A percentile compares a stretch with the other conserved stretches of the same genome.
Conservation (phyloP, 805 yeast genomes). For the Ogataea ramenticola region DNA sequence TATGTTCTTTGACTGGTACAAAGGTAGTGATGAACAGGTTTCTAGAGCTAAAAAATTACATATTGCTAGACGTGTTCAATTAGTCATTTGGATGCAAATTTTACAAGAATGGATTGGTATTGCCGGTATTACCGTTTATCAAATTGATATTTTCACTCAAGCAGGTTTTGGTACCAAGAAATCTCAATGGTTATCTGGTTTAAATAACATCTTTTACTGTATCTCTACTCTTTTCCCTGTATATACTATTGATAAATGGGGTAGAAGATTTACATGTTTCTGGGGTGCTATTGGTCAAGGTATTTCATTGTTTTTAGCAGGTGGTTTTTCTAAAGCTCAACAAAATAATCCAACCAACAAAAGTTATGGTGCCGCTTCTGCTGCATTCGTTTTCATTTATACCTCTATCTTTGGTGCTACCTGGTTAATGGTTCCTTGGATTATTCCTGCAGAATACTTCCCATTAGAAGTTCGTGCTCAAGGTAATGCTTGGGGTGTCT, state of each 20-base stretch:
- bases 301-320: constrained; percentile 37
- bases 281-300: constrained; percentile 28
- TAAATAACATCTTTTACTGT: constrained; percentile 13
- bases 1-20: constrained; percentile 14
- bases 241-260: constrained; percentile 28
- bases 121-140: constrained; percentile 29
- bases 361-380: constrained; percentile 25
- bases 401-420: constrained; percentile 27
- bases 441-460: constrained; percentile 17
- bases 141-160: constrained; percentile 33
- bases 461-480: constrained; percentile 20
- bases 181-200: constrained; percentile 19
- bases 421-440: constrained; percentile 18
- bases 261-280: constrained; percentile 38
- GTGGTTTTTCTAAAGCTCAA: constrained; percentile 22
- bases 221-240: constrained; percentile 22
- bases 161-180: constrained; percentile 22
- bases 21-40: constrained; percentile 16
- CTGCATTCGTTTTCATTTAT: constrained; percentile 29
- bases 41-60: constrained; percentile 16
- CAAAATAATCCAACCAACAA: constrained; percentile 18
- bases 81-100: constrained; percentile 28
- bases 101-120: constrained; percentile 37
- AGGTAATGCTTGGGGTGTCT: constrained; percentile 21
- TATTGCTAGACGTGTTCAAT: constrained; percentile 17